Percentiles rank a stretch among this genome's conserved stretches.
Conservation (phyloP, 345 rosid species). For the Ceriops zippeliana region DNA sequence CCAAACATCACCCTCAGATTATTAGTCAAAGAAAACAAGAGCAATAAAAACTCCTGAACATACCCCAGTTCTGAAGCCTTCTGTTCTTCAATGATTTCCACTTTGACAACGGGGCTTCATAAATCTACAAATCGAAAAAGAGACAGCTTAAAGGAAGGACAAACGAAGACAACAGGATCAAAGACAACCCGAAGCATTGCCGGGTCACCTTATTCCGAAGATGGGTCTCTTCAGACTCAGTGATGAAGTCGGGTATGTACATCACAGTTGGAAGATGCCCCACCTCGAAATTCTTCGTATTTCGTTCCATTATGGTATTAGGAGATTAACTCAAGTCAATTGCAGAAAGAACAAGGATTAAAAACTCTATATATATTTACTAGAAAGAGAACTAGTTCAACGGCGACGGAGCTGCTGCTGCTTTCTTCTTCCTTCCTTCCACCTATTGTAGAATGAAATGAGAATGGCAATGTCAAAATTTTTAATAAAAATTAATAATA, state of each 20-base stretch:
- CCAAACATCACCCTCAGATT: slow-evolving; percentile 1
- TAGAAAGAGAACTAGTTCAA: too few species aligned
- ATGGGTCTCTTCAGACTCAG: slow-evolving; percentile 52
- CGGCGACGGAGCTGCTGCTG: too few species aligned
- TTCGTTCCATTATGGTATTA: slow-evolving; percentile 12
- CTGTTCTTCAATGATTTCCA: slow-evolving; percentile 88
- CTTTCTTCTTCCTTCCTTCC: too few species aligned
- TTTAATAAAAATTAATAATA: too few species aligned
- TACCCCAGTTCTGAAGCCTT: slow-evolving; percentile 93
- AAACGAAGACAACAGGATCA: too few species aligned
- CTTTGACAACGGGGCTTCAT: slow-evolving; percentile 64
- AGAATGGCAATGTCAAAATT: too few species aligned
- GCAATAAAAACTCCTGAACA: slow-evolving; percentile 4
- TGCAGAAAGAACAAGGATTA: too few species aligned
- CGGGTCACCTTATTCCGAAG: slow-evolving; percentile 46
- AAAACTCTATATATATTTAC: too few species aligned
- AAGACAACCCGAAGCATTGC: not conserved
- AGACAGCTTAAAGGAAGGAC: not conserved
- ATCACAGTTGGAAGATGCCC: slow-evolving; percentile 63
- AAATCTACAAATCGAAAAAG: slow-evolving; percentile 36
- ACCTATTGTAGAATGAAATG: too few species aligned
- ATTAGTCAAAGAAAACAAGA: not conserved
- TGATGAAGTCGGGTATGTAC: slow-evolving; percentile 61
- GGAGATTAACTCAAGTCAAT: too few species aligned
- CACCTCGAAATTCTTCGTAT: slow-evolving; percentile 42